Conservation (phyloP, 2,329 filamentous ascomycete genomes). For the Hypoxylon sp. region DNA sequence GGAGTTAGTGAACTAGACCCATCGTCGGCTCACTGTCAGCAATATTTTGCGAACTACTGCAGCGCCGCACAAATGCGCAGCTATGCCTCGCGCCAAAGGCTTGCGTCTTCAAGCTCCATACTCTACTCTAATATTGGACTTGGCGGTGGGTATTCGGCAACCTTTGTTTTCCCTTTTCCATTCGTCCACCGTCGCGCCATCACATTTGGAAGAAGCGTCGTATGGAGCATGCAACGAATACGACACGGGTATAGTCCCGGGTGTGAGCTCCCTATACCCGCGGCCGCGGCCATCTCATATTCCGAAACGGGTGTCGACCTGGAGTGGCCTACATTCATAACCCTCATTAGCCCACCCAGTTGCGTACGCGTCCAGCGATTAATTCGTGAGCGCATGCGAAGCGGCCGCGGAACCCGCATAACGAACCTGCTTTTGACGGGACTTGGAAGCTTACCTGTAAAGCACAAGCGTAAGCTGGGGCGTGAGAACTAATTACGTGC, state of each 20-base stretch:
- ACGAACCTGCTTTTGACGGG: neutral
- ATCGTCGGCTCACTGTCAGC: slow-evolving; percentile 1
- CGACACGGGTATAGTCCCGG: slow-evolving; percentile 12
- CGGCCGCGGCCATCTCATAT: neutral
- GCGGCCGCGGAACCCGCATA: slow-evolving; percentile 8
- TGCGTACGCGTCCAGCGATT: slow-evolving; percentile 1
- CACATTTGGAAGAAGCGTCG: neutral
- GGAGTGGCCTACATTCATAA: neutral
- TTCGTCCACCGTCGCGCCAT: neutral
- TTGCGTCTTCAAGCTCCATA: slow-evolving; percentile 10
- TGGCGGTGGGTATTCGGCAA: neutral
- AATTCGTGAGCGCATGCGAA: neutral
- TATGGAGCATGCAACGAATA: neutral
- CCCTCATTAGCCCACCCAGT: neutral
- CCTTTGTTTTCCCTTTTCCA: slow-evolving; percentile 4
- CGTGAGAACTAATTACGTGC: neutral
- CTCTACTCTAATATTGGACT: slow-evolving; percentile 3
- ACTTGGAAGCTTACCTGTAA: neutral
- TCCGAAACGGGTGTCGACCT: neutral
- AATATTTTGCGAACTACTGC: neutral
- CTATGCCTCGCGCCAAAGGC: slow-evolving; percentile 1
- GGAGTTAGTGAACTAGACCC: neutral
- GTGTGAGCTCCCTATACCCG: neutral
- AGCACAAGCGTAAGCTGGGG: slow-evolving; percentile 1
- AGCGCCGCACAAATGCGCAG: slow-evolving; percentile 6